A percentile compares a stretch with the other conserved stretches of the same genome.
phyloP scores from a whole-genome alignment of 75 land plant genomes.

The Ceratopteris richardii region DNA sequence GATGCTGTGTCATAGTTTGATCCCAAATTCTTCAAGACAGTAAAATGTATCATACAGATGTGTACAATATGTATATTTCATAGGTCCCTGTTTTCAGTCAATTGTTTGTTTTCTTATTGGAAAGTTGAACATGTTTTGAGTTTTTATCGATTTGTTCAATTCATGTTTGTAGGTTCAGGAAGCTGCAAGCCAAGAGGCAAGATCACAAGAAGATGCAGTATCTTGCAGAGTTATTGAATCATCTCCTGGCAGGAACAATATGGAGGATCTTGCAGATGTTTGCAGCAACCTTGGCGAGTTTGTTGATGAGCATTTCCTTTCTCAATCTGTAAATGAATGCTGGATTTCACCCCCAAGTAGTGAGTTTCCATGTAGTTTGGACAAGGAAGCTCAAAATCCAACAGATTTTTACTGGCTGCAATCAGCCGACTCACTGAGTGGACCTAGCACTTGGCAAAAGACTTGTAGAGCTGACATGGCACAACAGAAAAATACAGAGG shows the following conservation, averaged over 20 bases:
- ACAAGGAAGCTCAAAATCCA: slow-evolving; percentile 1
- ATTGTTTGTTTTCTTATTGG: no score
- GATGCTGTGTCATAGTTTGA: no score
- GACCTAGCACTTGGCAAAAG: not conserved
- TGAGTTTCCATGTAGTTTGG: slow-evolving; percentile 13
- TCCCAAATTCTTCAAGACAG: no score
- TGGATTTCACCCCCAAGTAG: slow-evolving; percentile 95
- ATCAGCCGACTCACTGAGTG: not conserved
- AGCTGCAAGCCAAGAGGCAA: slow-evolving; percentile 43
- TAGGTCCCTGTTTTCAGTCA: no score
- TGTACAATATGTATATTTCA: no score
- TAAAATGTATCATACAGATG: no score
- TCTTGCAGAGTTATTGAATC: slow-evolving; percentile 10
- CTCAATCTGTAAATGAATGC: slow-evolving; percentile 45
- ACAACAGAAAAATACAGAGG: not conserved
- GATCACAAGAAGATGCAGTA: slow-evolving; percentile 47
- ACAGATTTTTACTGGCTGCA: not conserved
- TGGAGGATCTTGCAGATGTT: slow-evolving; percentile 18
- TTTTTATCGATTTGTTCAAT: no score
- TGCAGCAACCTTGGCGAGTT: slow-evolving; percentile 17
- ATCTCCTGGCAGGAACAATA: slow-evolving; percentile 11
- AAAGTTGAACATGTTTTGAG: no score
- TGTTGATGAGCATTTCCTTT: slow-evolving; percentile 17
- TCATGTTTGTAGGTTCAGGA: no score
- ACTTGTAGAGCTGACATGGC: not conserved